Conservation (phyloP, 768 basidiomycete genomes). For the Rhizopogon roseolus region DNA sequence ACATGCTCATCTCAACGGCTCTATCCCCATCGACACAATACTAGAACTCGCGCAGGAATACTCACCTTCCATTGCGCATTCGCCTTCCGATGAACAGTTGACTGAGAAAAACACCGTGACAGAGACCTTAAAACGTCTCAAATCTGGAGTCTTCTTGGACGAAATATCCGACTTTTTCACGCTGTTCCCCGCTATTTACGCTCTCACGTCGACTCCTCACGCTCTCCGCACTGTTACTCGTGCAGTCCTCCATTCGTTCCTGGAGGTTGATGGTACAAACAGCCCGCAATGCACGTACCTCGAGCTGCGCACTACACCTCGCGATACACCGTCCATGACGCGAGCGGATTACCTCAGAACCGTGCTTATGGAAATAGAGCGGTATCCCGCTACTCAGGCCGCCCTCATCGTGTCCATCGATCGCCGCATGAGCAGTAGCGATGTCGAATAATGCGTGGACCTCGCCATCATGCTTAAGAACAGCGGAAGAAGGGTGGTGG, state of each 20-base stretch:
- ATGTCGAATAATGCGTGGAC: constrained; percentile 50
- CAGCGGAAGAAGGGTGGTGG: constrained; percentile 62
- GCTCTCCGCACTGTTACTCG: constrained; percentile 52
- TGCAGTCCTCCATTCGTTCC: constrained; percentile 63
- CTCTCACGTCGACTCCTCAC: constrained; percentile 58
- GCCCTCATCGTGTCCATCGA: constrained; percentile 76
- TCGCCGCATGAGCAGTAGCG: constrained; percentile 52
- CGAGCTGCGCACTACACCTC: constrained; percentile 81
- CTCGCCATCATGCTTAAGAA: constrained; percentile 50
- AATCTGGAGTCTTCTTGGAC: constrained; percentile 38
- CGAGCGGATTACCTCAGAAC: constrained; percentile 56
- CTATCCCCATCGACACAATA: constrained; percentile 63
- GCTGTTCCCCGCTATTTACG: constrained; percentile 77
- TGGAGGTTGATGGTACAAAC: constrained; percentile 23
- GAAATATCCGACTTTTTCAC: constrained; percentile 67
- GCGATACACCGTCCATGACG: constrained; percentile 52
- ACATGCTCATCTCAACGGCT: constrained; percentile 84
- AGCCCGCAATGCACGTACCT: constrained; percentile 62
- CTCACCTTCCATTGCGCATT: constrained; percentile 2
- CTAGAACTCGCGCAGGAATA: constrained; percentile 54
- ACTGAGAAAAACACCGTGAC: constrained; percentile 21
- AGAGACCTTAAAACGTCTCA: constrained; percentile 36
- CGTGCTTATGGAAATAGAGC: constrained; percentile 62
- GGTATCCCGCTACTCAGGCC: constrained; percentile 44
- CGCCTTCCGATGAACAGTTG: too few relatives aligned